Evolutionary conservation across 2,329 filamentous ascomycete genomes (phyloP), one percentile per base, ranked within the genome.

Genomic region (Byssothecium circinans): DNA sequence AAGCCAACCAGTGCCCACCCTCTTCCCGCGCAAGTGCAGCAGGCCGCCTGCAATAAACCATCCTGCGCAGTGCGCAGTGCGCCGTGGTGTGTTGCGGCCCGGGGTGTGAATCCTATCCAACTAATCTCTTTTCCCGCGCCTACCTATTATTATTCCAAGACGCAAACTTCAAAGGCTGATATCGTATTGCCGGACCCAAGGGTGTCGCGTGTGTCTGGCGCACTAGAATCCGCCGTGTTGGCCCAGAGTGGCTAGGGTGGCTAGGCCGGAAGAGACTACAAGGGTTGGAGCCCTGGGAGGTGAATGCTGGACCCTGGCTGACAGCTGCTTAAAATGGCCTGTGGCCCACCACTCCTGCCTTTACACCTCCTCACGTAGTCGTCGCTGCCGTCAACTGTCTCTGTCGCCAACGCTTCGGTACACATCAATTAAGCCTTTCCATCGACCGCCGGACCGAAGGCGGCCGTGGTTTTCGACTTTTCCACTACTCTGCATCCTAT

Each of bases 141-240:
- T 39, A 39, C n/a, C n/a, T n/a, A n/a, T n/a, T n/a, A n/a, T n/a
- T n/a, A n/a, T 47, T 27, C 43, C 43, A 45, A 51, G 50, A 30
- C 25, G 49, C 12, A 17, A 19, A n/a, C n/a, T n/a, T n/a, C n/a
- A n/a, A 27, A 29, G 29, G 45, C 25, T 37, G 45, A 52, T 45
- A 39, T 51, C 41, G 45, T 33, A 38, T 38, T 11, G 29, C 45
- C 54, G 52, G 53, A 45, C 47, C 60, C 46, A 47, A 49, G 50
- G 43, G 50, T 62, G 63, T 67, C 64, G 65, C 64, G 64, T 66
- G 65, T 62, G 55, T n/a, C n/a, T n/a, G n/a, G n/a, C 49, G 36
- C 47, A 50, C 47, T 25, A 3, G 8, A 27, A 47, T 47, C 47
- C 49, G 42, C 53, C 45, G 43, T 49, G 48, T 34, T 53, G 42